Conservation (phyloP, 371 early-diverging fungal species). For the Dichotomocladium elegans region DNA sequence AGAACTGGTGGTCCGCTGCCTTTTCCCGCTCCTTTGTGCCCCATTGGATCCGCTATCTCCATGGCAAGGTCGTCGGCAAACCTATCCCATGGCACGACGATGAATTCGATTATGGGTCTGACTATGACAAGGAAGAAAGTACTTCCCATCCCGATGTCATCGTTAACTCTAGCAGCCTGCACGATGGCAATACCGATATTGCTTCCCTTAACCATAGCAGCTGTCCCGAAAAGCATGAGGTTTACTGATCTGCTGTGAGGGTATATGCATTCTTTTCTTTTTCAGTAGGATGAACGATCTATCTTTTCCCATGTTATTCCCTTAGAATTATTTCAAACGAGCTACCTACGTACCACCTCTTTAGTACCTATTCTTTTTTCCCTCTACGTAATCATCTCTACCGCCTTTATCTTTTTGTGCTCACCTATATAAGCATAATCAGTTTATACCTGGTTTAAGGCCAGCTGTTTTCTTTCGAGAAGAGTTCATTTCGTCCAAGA, state of each 20-base stretch:
- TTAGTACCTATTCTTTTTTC: background rate
- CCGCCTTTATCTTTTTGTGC: background rate
- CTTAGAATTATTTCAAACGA: background rate
- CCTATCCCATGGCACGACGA: slow-evolving; percentile 30
- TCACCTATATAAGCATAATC: no score
- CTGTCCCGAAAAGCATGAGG: background rate
- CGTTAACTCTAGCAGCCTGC: background rate
- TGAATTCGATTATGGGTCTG: slow-evolving; percentile 26
- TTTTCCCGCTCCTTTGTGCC: slow-evolving; percentile 33
- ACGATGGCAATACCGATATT: background rate
- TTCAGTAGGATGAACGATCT: no score
- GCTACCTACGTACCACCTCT: no score
- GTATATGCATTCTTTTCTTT: no score
- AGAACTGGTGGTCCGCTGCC: slow-evolving; percentile 47
- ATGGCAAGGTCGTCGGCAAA: slow-evolving; percentile 21
- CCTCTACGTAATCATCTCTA: background rate
- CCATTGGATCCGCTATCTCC: slow-evolving; percentile 32
- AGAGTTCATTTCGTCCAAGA: no score
- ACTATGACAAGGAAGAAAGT: slow-evolving; percentile 4
- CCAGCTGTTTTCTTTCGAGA: no score
- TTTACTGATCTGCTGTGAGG: no score
- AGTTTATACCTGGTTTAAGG: no score
- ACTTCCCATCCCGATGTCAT: background rate
- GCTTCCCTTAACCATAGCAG: background rate
- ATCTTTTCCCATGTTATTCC: background rate